Evolutionary conservation across 257 asterid species (phyloP), one percentile per base, ranked within the genome.

Genomic region (Cruciata laevipes): DNA sequence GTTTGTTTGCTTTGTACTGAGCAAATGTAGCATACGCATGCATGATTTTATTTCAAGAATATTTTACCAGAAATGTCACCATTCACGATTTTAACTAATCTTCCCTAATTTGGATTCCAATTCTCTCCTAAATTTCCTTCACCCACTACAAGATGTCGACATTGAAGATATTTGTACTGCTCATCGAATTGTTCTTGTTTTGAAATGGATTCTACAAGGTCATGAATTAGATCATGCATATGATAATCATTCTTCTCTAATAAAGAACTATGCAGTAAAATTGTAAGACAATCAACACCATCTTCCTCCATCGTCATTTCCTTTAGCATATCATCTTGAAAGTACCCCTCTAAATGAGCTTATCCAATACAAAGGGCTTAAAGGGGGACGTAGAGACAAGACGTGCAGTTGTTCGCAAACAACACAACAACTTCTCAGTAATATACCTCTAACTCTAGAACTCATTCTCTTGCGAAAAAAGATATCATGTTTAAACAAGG

Each of bases 261-360:
- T 47, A 81, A 73, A 12, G 81, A 77, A 68, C 70, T 74, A 68
- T 53, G 70, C 3, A n/a, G n/a, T 4, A 82, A 79, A 63, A 44
- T 55, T 37, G 57, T 62, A 25, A 77, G 73, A 47, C 44, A 38
- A 3, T 31, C 33, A n/a, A 16, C 59, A 10, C 83, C 85, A 0
- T n/a, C 32, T 32, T 21, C 72, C 59, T 69, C 73, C 59, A 69
- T 40, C 10, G 5, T 63, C 65, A 58, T 18, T 63, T 30, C 32
- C 23, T 51, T 65, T n/a, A n/a, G 60, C 2, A 6, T 18, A 7
- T 18, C 62, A 10, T 30, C 32, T 60, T 53, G 58, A 59, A 77
- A 74, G 63, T 78, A 73, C 10, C 83, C 85, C 49, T 61, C 49
- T 8, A 37, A 30, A 73, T 58, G 25, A 73, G 24, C 14, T 7